phyloP scores from a whole-genome alignment of 2,329 filamentous ascomycete genomes.

The Trichoderma aggressivum region DNA sequence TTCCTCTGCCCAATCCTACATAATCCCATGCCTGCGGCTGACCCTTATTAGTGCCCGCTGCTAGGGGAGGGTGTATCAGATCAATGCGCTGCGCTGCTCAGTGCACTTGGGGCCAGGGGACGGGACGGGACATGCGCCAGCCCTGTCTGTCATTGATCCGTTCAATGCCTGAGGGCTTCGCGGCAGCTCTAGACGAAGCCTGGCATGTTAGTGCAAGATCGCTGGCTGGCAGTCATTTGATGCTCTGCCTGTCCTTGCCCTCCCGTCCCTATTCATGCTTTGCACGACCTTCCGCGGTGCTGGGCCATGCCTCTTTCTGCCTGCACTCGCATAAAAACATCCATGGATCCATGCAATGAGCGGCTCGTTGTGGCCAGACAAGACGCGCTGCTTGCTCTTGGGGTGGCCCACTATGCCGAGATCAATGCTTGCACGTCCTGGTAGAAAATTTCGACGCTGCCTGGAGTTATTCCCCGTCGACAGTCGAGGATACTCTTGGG shows the following conservation, averaged over 20 bases:
- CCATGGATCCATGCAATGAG: not conserved
- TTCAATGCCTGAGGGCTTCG: not conserved
- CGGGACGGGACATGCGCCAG: not conserved
- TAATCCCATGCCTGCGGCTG: constrained; percentile 13
- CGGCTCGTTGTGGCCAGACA: not conserved
- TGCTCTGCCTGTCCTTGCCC: not conserved
- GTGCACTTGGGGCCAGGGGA: not conserved
- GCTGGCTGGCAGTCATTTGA: not conserved
- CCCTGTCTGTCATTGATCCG: constrained; percentile 2
- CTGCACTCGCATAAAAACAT: not conserved
- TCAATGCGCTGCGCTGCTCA: not conserved
- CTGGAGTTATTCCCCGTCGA: not conserved
- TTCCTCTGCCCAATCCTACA: not conserved
- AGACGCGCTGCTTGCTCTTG: not conserved
- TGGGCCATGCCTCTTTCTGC: not conserved
- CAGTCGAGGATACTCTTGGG: not conserved
- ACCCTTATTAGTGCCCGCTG: constrained; percentile 17
- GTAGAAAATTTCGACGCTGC: not conserved
- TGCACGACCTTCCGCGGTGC: not conserved
- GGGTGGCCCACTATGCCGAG: not conserved
- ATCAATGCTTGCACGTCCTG: not conserved
- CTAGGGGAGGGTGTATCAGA: not conserved
- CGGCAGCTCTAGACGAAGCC: not conserved
- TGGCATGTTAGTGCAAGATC: not conserved
- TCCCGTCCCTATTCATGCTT: not conserved